These are phyloP conservation scores for Aspergillus jensenii DNA, from an alignment of 2,329 filamentous ascomycete species.

Conservation along the genomic window DNA sequence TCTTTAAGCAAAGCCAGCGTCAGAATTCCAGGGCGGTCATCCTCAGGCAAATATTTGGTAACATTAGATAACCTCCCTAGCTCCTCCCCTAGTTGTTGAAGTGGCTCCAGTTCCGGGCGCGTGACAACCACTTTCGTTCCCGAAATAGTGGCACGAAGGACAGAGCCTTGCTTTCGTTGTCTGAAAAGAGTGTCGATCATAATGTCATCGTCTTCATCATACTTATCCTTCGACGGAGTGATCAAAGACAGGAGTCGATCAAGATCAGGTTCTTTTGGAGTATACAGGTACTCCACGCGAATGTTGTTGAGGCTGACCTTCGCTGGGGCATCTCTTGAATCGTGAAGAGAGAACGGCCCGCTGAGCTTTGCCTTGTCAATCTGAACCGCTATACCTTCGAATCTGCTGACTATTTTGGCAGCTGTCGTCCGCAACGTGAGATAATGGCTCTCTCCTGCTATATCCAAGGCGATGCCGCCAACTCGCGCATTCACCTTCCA, in stretches of 20 bases:
- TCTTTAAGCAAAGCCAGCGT: constrained; percentile 69
- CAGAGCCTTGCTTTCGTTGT: constrained; percentile 81
- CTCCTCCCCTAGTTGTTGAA: constrained; percentile 75
- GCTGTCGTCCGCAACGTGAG: constrained; percentile 74
- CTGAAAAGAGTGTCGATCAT: constrained; percentile 87
- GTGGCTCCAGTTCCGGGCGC: constrained; percentile 63
- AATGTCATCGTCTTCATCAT: constrained; percentile 87
- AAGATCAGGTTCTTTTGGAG: constrained; percentile 76
- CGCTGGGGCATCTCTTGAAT: constrained; percentile 54
- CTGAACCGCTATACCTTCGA: constrained; percentile 68
- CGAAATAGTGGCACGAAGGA: constrained; percentile 70
- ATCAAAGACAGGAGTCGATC: constrained; percentile 80
- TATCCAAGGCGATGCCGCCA: constrained; percentile 70
- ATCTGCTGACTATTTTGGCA: constrained; percentile 75
- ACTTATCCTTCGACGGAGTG: constrained; percentile 87
- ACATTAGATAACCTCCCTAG: constrained; percentile 80
- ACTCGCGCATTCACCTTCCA: constrained; percentile 74
- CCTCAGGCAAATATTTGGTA: constrained; percentile 91
- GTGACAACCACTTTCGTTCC: constrained; percentile 63
- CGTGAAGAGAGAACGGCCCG: constrained; percentile 64
- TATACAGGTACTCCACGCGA: constrained; percentile 68
- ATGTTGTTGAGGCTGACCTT: constrained; percentile 64
- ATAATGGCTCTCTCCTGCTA: constrained; percentile 77
- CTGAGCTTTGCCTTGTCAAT: constrained; percentile 74
- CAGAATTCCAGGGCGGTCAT: constrained; percentile 86